These are phyloP conservation scores for Lunasporangiospora selenospora DNA, from an alignment of 192 early-diverging fungal genomes.

Conservation along the genomic window DNA sequence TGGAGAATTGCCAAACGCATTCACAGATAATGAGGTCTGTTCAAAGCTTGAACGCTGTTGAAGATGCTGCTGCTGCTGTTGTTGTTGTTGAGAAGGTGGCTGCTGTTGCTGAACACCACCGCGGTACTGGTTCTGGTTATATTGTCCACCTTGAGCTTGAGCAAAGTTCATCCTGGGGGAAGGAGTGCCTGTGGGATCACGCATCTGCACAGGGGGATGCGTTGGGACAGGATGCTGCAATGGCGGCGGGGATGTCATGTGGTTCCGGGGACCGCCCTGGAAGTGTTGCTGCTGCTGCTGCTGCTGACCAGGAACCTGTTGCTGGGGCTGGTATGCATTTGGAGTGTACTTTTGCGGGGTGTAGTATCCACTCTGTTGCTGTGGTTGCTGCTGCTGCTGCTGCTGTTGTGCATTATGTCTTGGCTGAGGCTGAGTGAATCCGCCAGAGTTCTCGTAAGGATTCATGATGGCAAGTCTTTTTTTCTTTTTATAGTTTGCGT, in stretches of 20 bases:
- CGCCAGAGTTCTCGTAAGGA: constrained; percentile 32
- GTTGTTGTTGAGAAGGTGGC: constrained; percentile 45
- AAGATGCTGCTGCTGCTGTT: constrained; percentile 13
- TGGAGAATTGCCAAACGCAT: constrained; percentile 26
- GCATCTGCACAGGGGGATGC: constrained; percentile 65
- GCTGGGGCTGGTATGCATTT: constrained; percentile 42
- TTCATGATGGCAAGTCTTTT: no score
- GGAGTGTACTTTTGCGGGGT: constrained; percentile 32
- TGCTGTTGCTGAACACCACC: constrained; percentile 24
- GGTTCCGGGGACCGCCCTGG: constrained; percentile 26
- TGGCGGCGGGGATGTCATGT: constrained; percentile 59
- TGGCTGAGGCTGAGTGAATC: constrained; percentile 36
- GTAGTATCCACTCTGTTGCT: constrained; percentile 16
- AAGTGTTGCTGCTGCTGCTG: constrained; percentile 17
- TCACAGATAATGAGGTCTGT: no score
- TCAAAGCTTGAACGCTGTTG: constrained; percentile 35
- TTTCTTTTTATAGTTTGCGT: no score
- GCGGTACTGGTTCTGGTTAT: constrained; percentile 1
- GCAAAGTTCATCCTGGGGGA: constrained; percentile 52
- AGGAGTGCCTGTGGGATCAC: constrained; percentile 49
- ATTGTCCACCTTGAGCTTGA: constrained; percentile 20
- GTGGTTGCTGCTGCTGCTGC: constrained; percentile 27
- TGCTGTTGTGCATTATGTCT: constrained; percentile 34
- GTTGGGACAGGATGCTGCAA: constrained; percentile 66
- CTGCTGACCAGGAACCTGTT: constrained; percentile 7